Base-by-base conservation (phyloP, 306 rosid species). In the Benincasa hispida region DNA sequence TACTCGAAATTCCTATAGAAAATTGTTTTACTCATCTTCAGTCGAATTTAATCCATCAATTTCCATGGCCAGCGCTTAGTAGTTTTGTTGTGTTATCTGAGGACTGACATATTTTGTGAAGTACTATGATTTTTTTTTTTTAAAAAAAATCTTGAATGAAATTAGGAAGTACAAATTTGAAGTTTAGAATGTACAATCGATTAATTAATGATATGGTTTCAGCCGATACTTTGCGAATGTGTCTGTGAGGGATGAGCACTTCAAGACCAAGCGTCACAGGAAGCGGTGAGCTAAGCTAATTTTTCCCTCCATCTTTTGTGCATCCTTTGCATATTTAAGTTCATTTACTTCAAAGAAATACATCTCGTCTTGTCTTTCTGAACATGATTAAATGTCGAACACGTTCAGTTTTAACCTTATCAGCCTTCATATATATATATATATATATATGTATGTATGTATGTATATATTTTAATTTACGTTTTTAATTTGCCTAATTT, bases 161-260 rank as follows among this genome's bases (percentile, higher is more conserved):
- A 59, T 14, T 59, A 12, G 1, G 1, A 24, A 1, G 34, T 24
- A 58, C 27, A 10, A 59, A 0, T 5, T 28, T 61, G 11, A 28
- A 17, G 68, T 61, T 28, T 7, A 30, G 2, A 8, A 30, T 19
- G 15, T 28, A 15, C 7, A 61, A 61, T 6, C 9, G 2, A 21
- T 35, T 34, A 65, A 21, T 35, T 34, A 65, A 2, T 22, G 10
- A 4, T 34, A 9, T 6, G 66, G 14, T 34, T 77, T 48, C 56
- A 94, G 97, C 86, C 98, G 97, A 32, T 94, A 86, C 76, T 94
- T 94, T 58, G 77, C 93, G n/a, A 90, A 85, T 76, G 89, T 86
- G 58, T 13, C 88, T 7, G 96, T 90, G 78, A 90, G 97, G 85
- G 98, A 94, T 47, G 95, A 90, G 15, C 98, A 94, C 78, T 94